Conservation (phyloP, 331 rosid genomes). For the Dryas integrifolia region DNA sequence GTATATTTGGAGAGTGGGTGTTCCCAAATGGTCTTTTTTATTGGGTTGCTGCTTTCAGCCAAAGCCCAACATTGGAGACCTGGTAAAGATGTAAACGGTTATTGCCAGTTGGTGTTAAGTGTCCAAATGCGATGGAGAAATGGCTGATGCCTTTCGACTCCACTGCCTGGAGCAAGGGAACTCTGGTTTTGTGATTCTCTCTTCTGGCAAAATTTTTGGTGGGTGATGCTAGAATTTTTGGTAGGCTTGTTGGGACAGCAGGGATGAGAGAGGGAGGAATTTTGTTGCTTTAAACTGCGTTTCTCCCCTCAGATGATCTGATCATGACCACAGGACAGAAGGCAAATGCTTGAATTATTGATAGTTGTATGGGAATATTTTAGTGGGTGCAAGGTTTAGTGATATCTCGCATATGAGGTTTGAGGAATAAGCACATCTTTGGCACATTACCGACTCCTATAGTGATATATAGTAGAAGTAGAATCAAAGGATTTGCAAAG, state of each 20-base stretch:
- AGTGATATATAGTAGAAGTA: background rate
- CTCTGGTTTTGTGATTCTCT: background rate
- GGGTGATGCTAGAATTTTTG: background rate
- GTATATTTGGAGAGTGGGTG: slow-evolving; percentile 3
- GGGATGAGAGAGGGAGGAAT: background rate
- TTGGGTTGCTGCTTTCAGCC: background rate
- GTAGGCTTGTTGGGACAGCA: background rate
- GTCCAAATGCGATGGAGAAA: background rate
- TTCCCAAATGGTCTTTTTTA: background rate
- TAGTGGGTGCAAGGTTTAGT: background rate
- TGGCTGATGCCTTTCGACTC: background rate
- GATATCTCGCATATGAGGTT: background rate
- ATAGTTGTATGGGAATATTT: background rate
- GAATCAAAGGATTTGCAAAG: background rate
- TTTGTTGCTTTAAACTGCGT: background rate
- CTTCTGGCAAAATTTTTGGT: background rate
- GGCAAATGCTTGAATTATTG: background rate
- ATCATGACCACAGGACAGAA: background rate
- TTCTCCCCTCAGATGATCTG: background rate
- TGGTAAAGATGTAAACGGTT: background rate
- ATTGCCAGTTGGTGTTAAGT: background rate
- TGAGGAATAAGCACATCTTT: background rate
- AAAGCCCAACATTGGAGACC: background rate
- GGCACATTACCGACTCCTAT: background rate
- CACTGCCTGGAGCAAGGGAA: background rate